Evolutionary conservation across 352 stramenopile genomes (phyloP).

Genomic region (Elongisporangium anandrum): DNA sequence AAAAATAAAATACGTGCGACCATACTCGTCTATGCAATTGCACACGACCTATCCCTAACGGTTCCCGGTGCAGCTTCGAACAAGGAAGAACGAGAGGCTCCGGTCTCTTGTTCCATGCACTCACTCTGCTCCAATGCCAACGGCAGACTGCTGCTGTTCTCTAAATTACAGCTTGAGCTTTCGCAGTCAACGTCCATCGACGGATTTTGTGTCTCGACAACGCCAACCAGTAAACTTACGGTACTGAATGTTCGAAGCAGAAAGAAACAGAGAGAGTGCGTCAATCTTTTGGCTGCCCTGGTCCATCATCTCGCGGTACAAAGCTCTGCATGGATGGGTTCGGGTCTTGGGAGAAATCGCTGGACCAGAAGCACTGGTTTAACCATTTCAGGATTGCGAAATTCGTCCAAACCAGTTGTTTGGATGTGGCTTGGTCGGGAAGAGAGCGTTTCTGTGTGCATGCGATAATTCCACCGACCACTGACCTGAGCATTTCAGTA

Average conservation of each 20-base stretch:
- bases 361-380: neutral
- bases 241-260: neutral
- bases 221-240: neutral
- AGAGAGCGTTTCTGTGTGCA: neutral
- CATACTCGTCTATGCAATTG: neutral
- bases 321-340: neutral
- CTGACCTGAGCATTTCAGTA: neutral
- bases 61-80: neutral
- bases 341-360: neutral
- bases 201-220: neutral
- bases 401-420: neutral
- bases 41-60: neutral
- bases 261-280: neutral
- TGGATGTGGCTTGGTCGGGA: neutral
- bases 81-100: neutral
- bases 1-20: neutral
- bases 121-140: neutral
- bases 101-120: neutral
- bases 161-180: neutral
- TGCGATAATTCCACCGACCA: neutral
- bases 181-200: neutral
- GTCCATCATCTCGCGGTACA: neutral
- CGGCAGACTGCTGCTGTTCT: neutral
- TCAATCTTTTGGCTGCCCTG: neutral
- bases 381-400: neutral